Evolutionary conservation across 345 rosid genomes (phyloP).

Genomic region (Stellera chamaejasme): DNA sequence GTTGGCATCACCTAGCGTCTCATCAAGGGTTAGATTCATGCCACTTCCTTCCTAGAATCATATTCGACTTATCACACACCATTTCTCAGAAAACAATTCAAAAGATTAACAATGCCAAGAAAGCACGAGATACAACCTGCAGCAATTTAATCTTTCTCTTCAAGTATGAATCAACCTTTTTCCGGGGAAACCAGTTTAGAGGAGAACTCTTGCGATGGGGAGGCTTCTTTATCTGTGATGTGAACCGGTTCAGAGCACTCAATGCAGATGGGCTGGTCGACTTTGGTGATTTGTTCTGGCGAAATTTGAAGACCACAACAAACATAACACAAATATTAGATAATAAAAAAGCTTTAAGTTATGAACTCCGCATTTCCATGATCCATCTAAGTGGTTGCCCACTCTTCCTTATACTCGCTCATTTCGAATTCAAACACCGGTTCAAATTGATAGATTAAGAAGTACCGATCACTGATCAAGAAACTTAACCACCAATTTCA

Average conservation of each 20-base stretch:
- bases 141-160: conserved; percentile 82
- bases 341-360: background rate
- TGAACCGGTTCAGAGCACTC: conserved; percentile 46
- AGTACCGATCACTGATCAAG: background rate
- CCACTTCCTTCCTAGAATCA: conserved; percentile 75
- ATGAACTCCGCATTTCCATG: background rate
- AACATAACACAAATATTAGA: background rate
- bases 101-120: background rate
- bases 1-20: conserved; percentile 79
- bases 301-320: conserved; percentile 4
- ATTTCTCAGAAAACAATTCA: background rate
- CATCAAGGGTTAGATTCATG: conserved; percentile 84
- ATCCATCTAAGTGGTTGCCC: background rate
- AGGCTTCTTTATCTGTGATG: conserved; percentile 75
- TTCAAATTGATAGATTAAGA: background rate
- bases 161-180: conserved; percentile 70
- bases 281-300: conserved; percentile 58
- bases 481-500: no score
- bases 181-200: conserved; percentile 77
- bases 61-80: background rate
- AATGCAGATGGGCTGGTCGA: conserved; percentile 35
- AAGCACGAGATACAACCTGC: conserved; percentile 44
- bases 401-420: background rate
- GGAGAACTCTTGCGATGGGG: conserved; percentile 74
- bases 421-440: background rate